phyloP scores from a whole-genome alignment of 345 rosid species.

The Gossypium longicalyx region DNA sequence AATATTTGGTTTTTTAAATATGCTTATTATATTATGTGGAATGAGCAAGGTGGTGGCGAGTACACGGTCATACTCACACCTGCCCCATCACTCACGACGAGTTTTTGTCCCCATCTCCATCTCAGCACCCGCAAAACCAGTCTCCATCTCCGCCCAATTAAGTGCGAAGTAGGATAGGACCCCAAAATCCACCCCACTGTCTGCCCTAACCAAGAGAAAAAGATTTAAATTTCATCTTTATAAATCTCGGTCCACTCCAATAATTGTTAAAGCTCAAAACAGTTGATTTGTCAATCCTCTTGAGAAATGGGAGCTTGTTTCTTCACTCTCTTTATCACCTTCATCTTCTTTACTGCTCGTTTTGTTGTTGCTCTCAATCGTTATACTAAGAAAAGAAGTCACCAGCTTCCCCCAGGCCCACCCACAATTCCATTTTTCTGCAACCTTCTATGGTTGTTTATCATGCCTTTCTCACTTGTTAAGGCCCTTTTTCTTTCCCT shows the following conservation, averaged over 20 bases:
- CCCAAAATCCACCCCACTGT: too few species aligned
- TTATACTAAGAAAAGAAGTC: not conserved
- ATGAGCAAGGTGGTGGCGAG: fast-evolving
- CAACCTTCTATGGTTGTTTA: slow-evolving; percentile 28
- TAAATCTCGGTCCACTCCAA: not conserved
- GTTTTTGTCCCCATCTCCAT: fast-evolving
- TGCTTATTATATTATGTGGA: too few species aligned
- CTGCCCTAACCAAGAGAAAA: too few species aligned
- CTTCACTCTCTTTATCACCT: not conserved
- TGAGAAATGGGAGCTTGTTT: not conserved
- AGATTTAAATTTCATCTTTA: too few species aligned
- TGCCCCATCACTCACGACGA: too few species aligned
- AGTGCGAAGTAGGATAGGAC: too few species aligned
- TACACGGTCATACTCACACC: too few species aligned
- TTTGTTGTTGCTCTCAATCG: not conserved
- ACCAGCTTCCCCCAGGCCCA: slow-evolving; percentile 28
- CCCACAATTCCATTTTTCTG: slow-evolving; percentile 24
- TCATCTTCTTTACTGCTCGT: not conserved
- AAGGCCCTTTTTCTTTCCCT: not conserved
- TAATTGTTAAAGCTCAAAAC: not conserved
- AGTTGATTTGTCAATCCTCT: not conserved
- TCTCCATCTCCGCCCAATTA: fast-evolving
- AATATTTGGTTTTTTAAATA: too few species aligned
- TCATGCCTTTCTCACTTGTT: slow-evolving; percentile 21
- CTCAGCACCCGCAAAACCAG: fast-evolving